Conservation (phyloP, 116 monocot genomes). For the Dioscorea cayenensis region DNA sequence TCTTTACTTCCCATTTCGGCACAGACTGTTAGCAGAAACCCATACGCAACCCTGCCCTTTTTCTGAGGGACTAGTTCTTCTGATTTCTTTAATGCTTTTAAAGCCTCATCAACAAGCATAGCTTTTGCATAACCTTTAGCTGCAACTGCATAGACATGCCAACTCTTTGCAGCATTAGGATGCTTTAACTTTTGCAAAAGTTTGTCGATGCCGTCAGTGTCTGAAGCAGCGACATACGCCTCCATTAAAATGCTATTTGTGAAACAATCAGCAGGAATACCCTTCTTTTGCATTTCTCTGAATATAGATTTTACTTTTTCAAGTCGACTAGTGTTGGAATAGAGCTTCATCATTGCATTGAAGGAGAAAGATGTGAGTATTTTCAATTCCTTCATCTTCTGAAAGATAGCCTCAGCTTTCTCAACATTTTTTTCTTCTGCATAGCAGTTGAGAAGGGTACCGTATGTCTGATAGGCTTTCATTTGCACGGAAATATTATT, state of each 20-base stretch:
- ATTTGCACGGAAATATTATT: conserved; percentile 15
- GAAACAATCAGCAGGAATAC: conserved; percentile 17
- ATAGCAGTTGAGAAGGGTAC: conserved; percentile 36
- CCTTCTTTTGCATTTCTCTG: conserved; percentile 25
- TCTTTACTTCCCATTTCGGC: conserved; percentile 26
- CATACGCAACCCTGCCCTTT: conserved; percentile 17
- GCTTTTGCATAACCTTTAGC: conserved; percentile 18
- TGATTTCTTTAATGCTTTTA: conserved; percentile 16
- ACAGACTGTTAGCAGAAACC: conserved; percentile 23
- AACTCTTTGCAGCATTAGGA: background rate
- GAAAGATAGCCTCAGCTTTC: conserved; percentile 34
- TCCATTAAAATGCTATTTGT: conserved; percentile 16
- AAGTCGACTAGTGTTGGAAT: conserved; percentile 16
- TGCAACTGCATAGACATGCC: conserved; percentile 18
- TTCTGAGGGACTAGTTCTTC: conserved; percentile 21
- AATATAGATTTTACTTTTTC: conserved; percentile 10
- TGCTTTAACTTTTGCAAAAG: conserved; percentile 11
- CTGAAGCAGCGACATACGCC: conserved; percentile 14
- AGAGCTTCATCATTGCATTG: conserved; percentile 28
- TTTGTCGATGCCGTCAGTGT: conserved; percentile 16
- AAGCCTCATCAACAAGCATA: conserved; percentile 27
- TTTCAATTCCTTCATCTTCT: conserved; percentile 19
- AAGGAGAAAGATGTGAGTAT: conserved; percentile 16
- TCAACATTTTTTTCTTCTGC: conserved; percentile 28
- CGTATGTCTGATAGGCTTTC: conserved; percentile 24